Evolutionary conservation across 2,329 filamentous ascomycete species (phyloP).

Genomic region (Cladosporium sp.): DNA sequence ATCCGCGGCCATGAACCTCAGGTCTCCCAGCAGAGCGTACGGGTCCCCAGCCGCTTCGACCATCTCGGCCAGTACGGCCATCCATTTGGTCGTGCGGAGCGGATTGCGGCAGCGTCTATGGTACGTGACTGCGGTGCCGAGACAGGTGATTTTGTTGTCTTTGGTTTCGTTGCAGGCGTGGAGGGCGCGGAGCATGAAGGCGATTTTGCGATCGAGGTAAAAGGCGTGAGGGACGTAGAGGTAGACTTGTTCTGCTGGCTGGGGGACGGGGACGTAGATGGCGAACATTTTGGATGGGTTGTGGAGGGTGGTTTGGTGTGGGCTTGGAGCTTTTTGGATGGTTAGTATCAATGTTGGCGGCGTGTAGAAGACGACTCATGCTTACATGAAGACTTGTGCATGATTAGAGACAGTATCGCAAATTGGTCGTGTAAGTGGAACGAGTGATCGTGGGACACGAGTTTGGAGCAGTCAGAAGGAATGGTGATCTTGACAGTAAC

Average conservation of each 20-base stretch:
- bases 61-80: neutral
- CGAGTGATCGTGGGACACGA: neutral
- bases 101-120: slow-evolving; percentile 2
- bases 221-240: neutral
- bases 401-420: neutral
- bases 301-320: neutral
- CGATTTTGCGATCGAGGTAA: neutral
- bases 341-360: neutral
- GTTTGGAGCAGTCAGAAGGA: neutral
- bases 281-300: neutral
- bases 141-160: neutral
- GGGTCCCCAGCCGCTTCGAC: neutral
- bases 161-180: slow-evolving; percentile 5
- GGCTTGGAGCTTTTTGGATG: neutral
- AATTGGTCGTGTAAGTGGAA: neutral
- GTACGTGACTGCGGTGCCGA: neutral
- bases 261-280: neutral
- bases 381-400: neutral
- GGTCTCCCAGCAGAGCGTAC: neutral
- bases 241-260: neutral
- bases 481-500: neutral
- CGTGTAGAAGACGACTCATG: neutral
- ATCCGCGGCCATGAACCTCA: neutral
- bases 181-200: neutral
- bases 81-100: neutral